Percentiles rank a stretch among this genome's conserved stretches.
These are phyloP conservation scores for Candida easanensis DNA, from an alignment of 805 yeast species.

Conservation along the genomic window DNA sequence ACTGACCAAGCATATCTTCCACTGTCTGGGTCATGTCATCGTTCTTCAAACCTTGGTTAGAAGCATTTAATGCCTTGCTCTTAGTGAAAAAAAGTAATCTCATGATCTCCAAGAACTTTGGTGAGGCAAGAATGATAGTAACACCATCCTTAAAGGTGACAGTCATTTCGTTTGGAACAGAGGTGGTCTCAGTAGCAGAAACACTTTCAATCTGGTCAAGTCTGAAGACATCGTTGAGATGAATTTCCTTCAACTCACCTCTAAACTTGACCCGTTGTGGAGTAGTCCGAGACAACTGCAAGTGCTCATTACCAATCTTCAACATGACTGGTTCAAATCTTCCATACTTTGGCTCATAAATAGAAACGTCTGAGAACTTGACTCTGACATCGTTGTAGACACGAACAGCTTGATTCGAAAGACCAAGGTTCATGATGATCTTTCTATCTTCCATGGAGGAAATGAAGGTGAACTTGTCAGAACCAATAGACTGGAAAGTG, in stretches of 20 bases:
- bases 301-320: constrained; percentile 65
- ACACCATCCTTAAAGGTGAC: constrained; percentile 36
- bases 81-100: constrained; percentile 67
- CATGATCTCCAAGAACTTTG: constrained; percentile 61
- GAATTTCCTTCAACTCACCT: constrained; percentile 34
- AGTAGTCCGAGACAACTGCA: constrained; percentile 52
- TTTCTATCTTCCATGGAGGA: constrained; percentile 46
- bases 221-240: constrained; percentile 41
- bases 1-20: constrained; percentile 51
- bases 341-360: constrained; percentile 47
- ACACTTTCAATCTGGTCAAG: constrained; percentile 41
- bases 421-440: constrained; percentile 41
- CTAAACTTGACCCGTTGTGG: constrained; percentile 39
- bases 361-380: constrained; percentile 47
- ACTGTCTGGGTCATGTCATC: constrained; percentile 24
- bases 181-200: constrained; percentile 39
- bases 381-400: constrained; percentile 50
- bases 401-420: constrained; percentile 40
- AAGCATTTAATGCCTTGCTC: constrained; percentile 42
- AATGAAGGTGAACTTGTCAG: constrained; percentile 35
- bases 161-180: constrained; percentile 49
- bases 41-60: constrained; percentile 9
- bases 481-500: constrained; percentile 11
- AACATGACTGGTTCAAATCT: constrained; percentile 58
- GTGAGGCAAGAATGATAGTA: constrained; percentile 42